Base-by-base conservation (phyloP, 2,329 filamentous ascomycete species). In the Exophiala lecanii-corni region DNA sequence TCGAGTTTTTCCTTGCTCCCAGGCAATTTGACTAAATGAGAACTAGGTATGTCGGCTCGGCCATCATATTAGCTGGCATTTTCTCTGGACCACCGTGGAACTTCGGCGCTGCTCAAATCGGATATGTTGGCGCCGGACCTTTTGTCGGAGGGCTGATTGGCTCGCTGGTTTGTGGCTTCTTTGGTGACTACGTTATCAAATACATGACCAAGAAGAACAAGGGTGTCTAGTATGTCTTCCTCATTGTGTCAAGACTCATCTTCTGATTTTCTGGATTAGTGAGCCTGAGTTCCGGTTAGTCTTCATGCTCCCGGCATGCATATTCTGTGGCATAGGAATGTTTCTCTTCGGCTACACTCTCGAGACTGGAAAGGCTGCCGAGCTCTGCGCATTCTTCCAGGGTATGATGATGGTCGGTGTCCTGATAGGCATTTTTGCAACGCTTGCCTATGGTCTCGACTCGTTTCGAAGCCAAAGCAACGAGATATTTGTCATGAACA, bases 201-300 rank as follows among this genome's bases (percentile, higher is more conserved):
- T 58, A 51, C 37, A 55, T 72, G 1, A 67, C 69, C 1, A 59
- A 63, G 4, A 62, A 66, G 23, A 70, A 70, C 52, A 57, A 62
- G 21, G 68, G 68, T 28, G 59, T 67, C 43, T 54, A 62, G 55
- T 57, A 50, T 32, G 55, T 55, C 10, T 36, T n/a, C 17, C 2
- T 30, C 12, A 16, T 13, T 20, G n/a, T n/a, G 35, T 42, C 38
- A n/a, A 21, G 25, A 20, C 33, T 9, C 34, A 18, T 17, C 4
- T 19, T n/a, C n/a, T n/a, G n/a, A n/a, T n/a, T n/a, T n/a, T n/a
- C n/a, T 10, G 7, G 34, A 28, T 15, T 36, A 59, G 57, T 39
- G 56, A 59, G 32, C 56, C 57, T 1, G 57, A 59, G 34, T 59
- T 57, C 41, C 53, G 57, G 9, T 55, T 59, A 4, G 51, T 59